Evolutionary conservation across 495 filamentous ascomycete species (phyloP).

Genomic region (Xylaria palmicola): DNA sequence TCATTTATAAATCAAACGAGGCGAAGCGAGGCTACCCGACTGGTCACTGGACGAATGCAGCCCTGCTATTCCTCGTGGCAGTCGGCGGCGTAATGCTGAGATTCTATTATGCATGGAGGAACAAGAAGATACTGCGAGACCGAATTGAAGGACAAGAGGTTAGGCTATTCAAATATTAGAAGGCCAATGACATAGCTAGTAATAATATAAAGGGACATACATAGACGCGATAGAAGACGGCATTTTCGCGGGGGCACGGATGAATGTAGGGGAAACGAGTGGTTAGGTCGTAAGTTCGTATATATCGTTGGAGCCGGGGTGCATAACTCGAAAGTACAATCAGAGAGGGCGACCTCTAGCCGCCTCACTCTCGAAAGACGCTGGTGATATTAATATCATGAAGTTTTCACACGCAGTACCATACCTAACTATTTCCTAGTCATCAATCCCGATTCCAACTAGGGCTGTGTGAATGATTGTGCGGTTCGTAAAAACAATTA

Average conservation of each 20-base stretch:
- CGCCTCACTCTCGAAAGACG: too few relatives aligned
- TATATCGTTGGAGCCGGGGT: too few relatives aligned
- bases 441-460: not conserved
- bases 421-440: not conserved
- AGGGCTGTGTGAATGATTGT: not conserved
- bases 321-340: too few relatives aligned
- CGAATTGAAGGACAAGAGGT: conserved; percentile 19
- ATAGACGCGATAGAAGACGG: not conserved
- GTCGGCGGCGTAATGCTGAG: conserved; percentile 35
- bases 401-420: not conserved
- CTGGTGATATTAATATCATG: too few relatives aligned
- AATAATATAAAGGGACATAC: not conserved
- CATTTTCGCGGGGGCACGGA: too few relatives aligned
- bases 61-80: conserved; percentile 44
- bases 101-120: conserved; percentile 43
- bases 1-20: conserved; percentile 69
- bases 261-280: too few relatives aligned
- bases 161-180: conserved; percentile 30
- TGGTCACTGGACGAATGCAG: conserved; percentile 56
- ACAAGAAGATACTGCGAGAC: conserved; percentile 33
- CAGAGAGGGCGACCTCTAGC: too few relatives aligned
- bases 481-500: not conserved
- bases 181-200: not conserved
- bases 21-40: conserved; percentile 62
- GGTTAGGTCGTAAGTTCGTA: too few relatives aligned